Base-by-base conservation (phyloP, 2,329 filamentous ascomycete species). In the Fonsecaea monophora region DNA sequence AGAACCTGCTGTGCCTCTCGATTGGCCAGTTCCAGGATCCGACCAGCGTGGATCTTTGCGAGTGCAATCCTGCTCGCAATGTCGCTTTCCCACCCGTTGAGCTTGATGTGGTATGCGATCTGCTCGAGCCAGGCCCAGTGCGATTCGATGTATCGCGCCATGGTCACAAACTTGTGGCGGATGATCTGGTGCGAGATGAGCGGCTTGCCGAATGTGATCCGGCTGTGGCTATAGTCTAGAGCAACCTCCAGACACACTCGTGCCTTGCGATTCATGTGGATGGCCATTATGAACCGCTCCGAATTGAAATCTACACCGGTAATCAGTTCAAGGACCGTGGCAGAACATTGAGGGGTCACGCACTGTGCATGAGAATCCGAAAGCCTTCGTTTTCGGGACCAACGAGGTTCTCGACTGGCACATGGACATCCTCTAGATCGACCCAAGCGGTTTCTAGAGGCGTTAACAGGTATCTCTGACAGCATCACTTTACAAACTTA, bases 271-370 rank as follows among this genome's bases (percentile, higher is more conserved):
- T 25, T 18, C 13, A 85, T 83, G 0, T 85, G 84, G 13, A 92
- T 85, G 0, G 87, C 82, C 68, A 92, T 90, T 12, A 83, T 83
- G 10, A 92, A 81, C 0, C 90, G 85, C 76, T 93, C 90, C 76
- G 92, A 89, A 79, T 92, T 92, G 84, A 92, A 92, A 78, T 92
- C 55, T 18, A 32, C 35, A 8, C 10, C 35, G 4, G 7, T 12
- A 25, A 25, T 37, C 35, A 37, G 30, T 37, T 30, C 0, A 2
- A 25, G 25, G 25, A 25, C 25, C 3, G 25, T 25, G 2, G 25
- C 25, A 25, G 25, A 2, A 2, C 25, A 25, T 25, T 25, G n/a
- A 37, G 6, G 37, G 10, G 35, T 57, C 25, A 12, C 35, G 1
- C 10, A 37, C 35, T 37, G 35, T 7, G 10, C 55, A 58, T 91